Base-by-base conservation (phyloP, 2,329 filamentous ascomycete species). In the Hymenoscyphus scutula region DNA sequence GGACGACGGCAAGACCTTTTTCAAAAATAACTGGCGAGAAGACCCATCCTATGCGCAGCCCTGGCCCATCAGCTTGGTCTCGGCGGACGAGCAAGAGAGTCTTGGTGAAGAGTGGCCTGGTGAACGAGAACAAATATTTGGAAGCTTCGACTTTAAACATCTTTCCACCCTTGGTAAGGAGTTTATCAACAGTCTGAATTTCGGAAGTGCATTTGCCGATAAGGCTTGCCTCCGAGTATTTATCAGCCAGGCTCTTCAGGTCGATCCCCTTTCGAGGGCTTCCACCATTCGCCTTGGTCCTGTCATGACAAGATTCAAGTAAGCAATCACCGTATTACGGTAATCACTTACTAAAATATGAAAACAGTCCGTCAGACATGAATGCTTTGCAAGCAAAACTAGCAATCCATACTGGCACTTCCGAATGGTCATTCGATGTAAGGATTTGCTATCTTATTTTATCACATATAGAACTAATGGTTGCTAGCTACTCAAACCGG, bases 341-440 rank as follows among this genome's bases (percentile, higher is more conserved):
- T 41, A 17, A 27, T 29, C 30, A 6, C 7, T 17, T 48, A 48
- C 23, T 41, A n/a, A 25, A 30, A 15, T 7, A 5, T 13, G 32
- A 17, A n/a, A 34, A 34, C 13, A 59, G 57, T 32, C 57, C n/a
- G 15, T 51, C 57, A 3, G 45, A 59, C 17, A 51, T 53, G 1
- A 53, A 29, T 8, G 25, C 41, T 5, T 29, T 59, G 15, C 38
- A 59, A 32, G 57, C 19, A 5, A 59, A 51, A 37, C 3, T 59
- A 3, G 57, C 57, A 6, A 51, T 59, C 17, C 45, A 59, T 30
- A 59, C 57, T 10, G 38, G 57, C 10, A 59, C n/a, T 37, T 53
- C 29, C 5, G 25, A n/a, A 19, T 53, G 19, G 27, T 51, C 17
- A 10, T 59, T 59, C 17, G n/a, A 59, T n/a, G 41, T 59, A 32